Evolutionary conservation across 108 stramenopile species (phyloP).

Genomic region (Skeletonema marinoi): DNA sequence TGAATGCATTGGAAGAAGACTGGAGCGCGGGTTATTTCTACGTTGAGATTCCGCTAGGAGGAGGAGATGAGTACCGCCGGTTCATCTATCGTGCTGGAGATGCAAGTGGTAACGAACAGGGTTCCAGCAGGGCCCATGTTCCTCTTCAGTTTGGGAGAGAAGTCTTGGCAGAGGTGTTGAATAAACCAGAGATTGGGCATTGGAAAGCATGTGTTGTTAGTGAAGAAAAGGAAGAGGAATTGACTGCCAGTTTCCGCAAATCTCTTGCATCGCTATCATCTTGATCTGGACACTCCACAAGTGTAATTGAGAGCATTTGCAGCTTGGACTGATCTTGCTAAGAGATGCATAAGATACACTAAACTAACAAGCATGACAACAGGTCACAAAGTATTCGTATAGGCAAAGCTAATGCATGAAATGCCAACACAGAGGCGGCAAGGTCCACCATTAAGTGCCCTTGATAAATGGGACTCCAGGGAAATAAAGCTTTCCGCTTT

Average conservation of each 20-base stretch:
- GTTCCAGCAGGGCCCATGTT: slow-evolving; percentile 21
- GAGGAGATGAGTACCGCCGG: slow-evolving; percentile 45
- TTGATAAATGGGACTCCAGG: neutral
- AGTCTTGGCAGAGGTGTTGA: slow-evolving; percentile 73
- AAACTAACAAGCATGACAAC: too few species aligned
- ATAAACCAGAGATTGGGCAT: slow-evolving; percentile 69
- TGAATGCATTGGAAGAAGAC: slow-evolving; percentile 55
- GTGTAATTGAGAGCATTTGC: neutral
- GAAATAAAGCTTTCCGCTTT: too few species aligned
- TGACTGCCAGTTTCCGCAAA: slow-evolving; percentile 59
- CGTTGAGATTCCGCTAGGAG: slow-evolving; percentile 56
- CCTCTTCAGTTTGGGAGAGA: slow-evolving; percentile 92
- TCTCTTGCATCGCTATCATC: slow-evolving; percentile 34
- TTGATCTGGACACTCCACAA: neutral
- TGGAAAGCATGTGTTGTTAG: slow-evolving; percentile 87
- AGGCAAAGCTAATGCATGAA: too few species aligned
- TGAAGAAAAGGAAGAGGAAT: slow-evolving; percentile 72
- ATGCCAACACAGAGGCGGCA: too few species aligned
- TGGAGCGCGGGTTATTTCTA: slow-evolving; percentile 62
- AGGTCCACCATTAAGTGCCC: too few species aligned
- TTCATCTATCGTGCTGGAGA: slow-evolving; percentile 55
- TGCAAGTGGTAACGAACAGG: slow-evolving; percentile 5
- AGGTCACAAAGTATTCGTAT: too few species aligned
- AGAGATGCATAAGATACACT: neutral
- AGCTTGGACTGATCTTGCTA: neutral